Base-by-base conservation (phyloP, 768 basidiomycete species). In the Sarcodon aspratus region DNA sequence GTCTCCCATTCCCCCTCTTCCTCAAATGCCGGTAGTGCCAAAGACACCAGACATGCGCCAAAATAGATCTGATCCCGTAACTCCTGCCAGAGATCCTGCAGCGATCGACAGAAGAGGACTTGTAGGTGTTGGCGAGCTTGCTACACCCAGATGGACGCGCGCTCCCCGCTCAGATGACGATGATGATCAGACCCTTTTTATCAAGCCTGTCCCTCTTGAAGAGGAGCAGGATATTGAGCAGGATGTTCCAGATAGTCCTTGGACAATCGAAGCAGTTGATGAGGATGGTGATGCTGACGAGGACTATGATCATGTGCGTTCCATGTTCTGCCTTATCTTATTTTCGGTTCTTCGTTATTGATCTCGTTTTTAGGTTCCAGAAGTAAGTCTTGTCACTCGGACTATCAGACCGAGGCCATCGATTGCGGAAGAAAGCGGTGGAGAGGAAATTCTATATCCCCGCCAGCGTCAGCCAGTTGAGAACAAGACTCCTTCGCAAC, bases 121-220 rank as follows among this genome's bases (percentile, higher is more conserved):
- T 36, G 80, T 98, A 47, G 96, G 96, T 21, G 87, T 98, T 6
- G 96, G 96, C 35, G 96, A 99, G 66, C 78, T 98, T 33, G 72
- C 92, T 15, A 99, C 96, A n/a, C 96, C 96, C 44, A 78, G 93
- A 52, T 99, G 93, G 94, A 75, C 76, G 51, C 77, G 76, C 59
- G 62, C 67, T 31, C 72, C 74, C 44, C 64, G 68, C 34, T 63
- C 64, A 46, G 55, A 60, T 45, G 62, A 59, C 33, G 57, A 59
- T 13, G 60, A 65, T 50, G 55, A 72, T 63, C 47, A 56, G 62
- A 33, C 56, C 52, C 40, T 13, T 13, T 27, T 27, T 27, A 27
- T 27, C 21, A 27, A 27, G 21, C 21, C 21, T 27, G 21, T 27
- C 21, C 21, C 21, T 27, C 9, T 17, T 13, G 27, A 42, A 17